A percentile compares a stretch with the other conserved stretches of the same genome.
Conservation (phyloP, 768 basidiomycete genomes). For the Tulasnella sp. region DNA sequence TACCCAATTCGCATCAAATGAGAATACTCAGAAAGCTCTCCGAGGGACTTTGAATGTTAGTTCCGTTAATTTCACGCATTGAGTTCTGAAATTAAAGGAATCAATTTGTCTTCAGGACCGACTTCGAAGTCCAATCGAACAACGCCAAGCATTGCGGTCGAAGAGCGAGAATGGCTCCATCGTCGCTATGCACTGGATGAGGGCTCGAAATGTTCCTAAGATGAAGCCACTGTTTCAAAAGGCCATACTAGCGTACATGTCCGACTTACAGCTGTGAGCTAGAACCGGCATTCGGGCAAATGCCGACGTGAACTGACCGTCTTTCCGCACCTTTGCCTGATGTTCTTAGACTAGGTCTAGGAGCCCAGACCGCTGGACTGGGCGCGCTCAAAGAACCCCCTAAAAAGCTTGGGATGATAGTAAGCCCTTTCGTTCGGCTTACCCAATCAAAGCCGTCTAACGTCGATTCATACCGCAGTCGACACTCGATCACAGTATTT, state of each 20-base stretch:
- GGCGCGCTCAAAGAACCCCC: conserved; percentile 38
- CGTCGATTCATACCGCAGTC: conserved; percentile 33
- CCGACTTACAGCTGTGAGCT: conserved; percentile 64
- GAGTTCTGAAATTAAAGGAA: background rate
- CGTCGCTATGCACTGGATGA: conserved; percentile 62
- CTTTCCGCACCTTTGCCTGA: conserved; percentile 13
- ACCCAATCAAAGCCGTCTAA: background rate
- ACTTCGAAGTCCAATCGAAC: conserved; percentile 51
- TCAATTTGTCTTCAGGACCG: conserved; percentile 40
- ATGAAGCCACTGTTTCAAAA: conserved; percentile 69
- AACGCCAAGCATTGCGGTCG: conserved; percentile 37
- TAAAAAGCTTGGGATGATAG: conserved; percentile 48
- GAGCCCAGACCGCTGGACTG: conserved; percentile 43
- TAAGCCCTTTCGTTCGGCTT: conserved; percentile 26
- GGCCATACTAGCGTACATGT: conserved; percentile 69
- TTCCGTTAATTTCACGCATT: background rate
- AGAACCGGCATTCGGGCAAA: background rate
- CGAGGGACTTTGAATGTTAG: conserved; percentile 1
- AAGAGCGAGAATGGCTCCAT: background rate
- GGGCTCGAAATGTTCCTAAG: conserved; percentile 51
- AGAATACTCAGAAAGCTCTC: background rate
- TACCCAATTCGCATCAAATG: background rate
- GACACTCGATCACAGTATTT: conserved; percentile 67
- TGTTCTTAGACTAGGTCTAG: conserved; percentile 41
- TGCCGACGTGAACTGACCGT: background rate